These are phyloP conservation scores for Fusarium compactum DNA, from an alignment of 2,329 filamentous ascomycete genomes.

Conservation along the genomic window DNA sequence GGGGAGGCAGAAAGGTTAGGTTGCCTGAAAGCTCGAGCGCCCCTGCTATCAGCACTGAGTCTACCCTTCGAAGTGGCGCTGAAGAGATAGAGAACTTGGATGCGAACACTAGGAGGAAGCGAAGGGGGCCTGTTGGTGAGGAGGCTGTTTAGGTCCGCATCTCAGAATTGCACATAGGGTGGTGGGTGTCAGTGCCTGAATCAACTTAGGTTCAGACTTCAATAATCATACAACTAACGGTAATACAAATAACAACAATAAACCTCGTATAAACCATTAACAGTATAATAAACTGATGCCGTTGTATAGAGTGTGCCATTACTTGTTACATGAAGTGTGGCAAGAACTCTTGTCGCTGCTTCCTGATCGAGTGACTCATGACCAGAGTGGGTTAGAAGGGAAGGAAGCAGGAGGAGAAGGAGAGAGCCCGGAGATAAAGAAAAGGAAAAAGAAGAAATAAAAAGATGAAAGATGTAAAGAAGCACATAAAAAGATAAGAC, in stretches of 20 bases:
- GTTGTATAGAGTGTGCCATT: neutral
- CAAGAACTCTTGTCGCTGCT: neutral
- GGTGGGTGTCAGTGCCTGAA: too few species aligned
- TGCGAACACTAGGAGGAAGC: constrained; percentile 30
- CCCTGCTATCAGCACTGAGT: constrained; percentile 16
- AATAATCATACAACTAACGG: too few species aligned
- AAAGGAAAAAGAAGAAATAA: too few species aligned
- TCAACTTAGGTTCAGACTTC: too few species aligned
- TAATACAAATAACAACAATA: too few species aligned
- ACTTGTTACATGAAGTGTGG: neutral
- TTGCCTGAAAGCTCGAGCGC: constrained; percentile 21
- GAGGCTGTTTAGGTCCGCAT: constrained; percentile 27
- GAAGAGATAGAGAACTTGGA: constrained; percentile 37
- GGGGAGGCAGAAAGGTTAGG: constrained; percentile 44
- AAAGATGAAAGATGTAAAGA: too few species aligned
- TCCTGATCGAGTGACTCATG: neutral
- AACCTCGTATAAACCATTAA: too few species aligned
- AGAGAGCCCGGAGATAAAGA: too few species aligned
- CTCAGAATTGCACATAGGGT: too few species aligned
- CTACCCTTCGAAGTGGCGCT: constrained; percentile 32
- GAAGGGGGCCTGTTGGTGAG: constrained; percentile 30
- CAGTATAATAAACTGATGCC: too few species aligned
- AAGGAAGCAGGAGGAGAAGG: too few species aligned
- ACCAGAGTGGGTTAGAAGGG: neutral
- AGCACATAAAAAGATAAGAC: too few species aligned